These are phyloP conservation scores for Solanum ahanhuiri DNA, from an alignment of 257 asterid species.

Conservation along the genomic window DNA sequence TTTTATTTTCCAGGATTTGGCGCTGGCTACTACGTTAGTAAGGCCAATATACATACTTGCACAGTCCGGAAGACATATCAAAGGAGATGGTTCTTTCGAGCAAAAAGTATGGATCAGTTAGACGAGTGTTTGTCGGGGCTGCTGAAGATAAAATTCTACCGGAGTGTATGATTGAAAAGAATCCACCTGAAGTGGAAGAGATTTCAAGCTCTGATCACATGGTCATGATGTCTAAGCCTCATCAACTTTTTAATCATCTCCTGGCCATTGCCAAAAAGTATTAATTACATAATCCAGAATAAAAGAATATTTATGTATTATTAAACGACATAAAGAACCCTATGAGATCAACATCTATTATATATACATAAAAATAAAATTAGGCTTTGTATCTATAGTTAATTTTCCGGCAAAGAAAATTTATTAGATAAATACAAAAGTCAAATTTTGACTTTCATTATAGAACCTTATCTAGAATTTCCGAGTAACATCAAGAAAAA, in stretches of 20 bases:
- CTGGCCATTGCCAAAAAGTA: not conserved
- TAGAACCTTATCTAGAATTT: not conserved
- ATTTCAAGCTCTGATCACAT: conserved; percentile 25
- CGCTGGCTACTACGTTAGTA: conserved; percentile 13
- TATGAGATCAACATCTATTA: no score
- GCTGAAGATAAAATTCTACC: not conserved
- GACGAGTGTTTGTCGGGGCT: fast-evolving
- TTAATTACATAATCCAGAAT: no score
- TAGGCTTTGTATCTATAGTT: not conserved
- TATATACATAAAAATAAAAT: no score
- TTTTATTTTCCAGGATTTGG: conserved; percentile 13
- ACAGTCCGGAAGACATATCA: not conserved
- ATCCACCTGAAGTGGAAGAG: conserved; percentile 19
- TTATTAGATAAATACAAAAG: not conserved
- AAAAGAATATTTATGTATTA: no score
- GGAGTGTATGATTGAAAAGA: conserved; percentile 15
- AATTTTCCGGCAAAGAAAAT: no score
- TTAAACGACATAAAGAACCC: no score
- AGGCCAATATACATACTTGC: conserved; percentile 7
- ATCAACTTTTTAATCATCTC: conserved; percentile 7
- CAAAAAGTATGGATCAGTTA: conserved; percentile 9
- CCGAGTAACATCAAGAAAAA: not conserved
- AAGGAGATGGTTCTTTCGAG: not conserved
- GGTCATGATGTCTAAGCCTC: conserved; percentile 24
- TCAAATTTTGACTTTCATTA: not conserved